Conservation (phyloP, 2,329 filamentous ascomycete species). For the Sordariomycetes sp. region DNA sequence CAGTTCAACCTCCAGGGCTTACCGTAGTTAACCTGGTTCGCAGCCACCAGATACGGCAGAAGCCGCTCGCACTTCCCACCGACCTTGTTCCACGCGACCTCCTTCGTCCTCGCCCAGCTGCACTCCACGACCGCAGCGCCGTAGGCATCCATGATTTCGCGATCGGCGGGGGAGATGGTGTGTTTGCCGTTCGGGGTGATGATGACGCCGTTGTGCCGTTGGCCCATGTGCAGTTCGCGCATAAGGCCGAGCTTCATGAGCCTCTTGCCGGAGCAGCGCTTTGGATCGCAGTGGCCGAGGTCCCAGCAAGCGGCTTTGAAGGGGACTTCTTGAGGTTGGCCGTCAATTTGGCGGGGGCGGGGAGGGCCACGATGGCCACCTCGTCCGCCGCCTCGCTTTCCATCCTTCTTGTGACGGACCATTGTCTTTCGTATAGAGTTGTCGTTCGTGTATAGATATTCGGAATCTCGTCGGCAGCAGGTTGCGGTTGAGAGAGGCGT, state of each 20-base stretch:
- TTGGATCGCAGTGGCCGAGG: constrained; percentile 93
- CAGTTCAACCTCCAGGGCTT: constrained; percentile 93
- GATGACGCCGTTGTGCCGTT: constrained; percentile 85
- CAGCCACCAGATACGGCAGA: constrained; percentile 89
- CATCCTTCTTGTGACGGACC: constrained; percentile 97
- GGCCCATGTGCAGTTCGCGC: constrained; percentile 84
- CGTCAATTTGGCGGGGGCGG: constrained; percentile 38
- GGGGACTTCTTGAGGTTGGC: constrained; percentile 26
- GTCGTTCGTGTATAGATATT: no score
- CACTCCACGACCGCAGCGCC: constrained; percentile 96
- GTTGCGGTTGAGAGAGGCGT: no score
- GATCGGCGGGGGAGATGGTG: constrained; percentile 75
- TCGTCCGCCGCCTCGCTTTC: constrained; percentile 64
- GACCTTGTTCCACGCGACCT: constrained; percentile 85
- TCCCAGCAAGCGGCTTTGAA: constrained; percentile 99
- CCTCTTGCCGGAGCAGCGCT: constrained; percentile 90
- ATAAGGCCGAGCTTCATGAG: constrained; percentile 89
- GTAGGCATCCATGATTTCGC: constrained; percentile 71
- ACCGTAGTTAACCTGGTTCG: constrained; percentile 96
- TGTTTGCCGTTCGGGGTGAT: constrained; percentile 91
- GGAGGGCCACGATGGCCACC: constrained; percentile 47
- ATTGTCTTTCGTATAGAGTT: no score
- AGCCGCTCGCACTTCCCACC: constrained; percentile 88
- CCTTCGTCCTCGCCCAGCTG: constrained; percentile 86
- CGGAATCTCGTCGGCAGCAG: no score